Percentiles rank a stretch among this genome's conserved stretches.
These are phyloP conservation scores for Potentilla sterilis DNA, from an alignment of 306 rosid genomes.

Conservation along the genomic window DNA sequence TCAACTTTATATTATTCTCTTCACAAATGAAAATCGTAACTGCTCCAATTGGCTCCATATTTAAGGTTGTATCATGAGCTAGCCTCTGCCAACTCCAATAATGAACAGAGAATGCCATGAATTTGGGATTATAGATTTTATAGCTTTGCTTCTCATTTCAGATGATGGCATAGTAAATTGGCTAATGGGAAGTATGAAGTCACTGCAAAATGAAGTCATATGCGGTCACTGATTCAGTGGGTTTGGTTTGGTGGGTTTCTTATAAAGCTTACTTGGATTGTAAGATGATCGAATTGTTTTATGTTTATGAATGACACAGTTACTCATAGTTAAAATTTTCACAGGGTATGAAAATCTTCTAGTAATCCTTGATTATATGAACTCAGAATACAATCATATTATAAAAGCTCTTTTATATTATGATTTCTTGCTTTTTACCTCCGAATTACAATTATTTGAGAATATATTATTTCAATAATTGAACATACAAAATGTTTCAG, in stretches of 20 bases:
- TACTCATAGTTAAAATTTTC: no score
- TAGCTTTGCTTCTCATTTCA: constrained; percentile 1
- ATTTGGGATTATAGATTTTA: background rate
- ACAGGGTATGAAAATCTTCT: no score
- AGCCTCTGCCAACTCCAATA: constrained; percentile 26
- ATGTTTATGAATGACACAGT: no score
- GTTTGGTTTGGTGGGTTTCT: constrained; percentile 22
- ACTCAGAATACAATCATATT: no score
- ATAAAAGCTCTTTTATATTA: no score
- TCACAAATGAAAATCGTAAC: constrained; percentile 4
- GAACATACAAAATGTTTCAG: no score
- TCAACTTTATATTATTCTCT: background rate
- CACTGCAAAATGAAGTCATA: background rate
- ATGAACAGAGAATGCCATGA: background rate
- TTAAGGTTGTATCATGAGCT: background rate
- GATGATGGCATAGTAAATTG: background rate
- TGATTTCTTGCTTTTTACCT: no score
- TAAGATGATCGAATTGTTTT: no score
- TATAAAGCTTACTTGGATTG: background rate
- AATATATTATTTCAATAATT: no score
- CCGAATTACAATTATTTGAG: no score
- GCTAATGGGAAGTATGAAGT: background rate
- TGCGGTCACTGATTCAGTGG: constrained; percentile 20
- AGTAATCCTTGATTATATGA: no score
- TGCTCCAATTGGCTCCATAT: constrained; percentile 6